These are phyloP conservation scores for Nectriaceae sp. DNA, from an alignment of 2,329 filamentous ascomycete genomes.

Conservation along the genomic window DNA sequence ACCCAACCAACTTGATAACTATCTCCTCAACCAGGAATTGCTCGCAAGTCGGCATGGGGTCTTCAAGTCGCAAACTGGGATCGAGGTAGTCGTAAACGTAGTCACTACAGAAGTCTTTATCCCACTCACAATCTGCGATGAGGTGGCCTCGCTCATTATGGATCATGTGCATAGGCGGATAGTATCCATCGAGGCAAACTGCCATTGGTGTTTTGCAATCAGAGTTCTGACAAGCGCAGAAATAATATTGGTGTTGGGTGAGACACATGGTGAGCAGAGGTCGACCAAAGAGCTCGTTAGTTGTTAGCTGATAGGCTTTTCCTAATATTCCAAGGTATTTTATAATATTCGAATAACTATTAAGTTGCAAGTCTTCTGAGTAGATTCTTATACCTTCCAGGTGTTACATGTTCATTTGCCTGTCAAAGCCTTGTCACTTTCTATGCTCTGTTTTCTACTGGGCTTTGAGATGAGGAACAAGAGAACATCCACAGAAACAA, in stretches of 20 bases:
- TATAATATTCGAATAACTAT: no score
- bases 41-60: not conserved
- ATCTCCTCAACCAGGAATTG: not conserved
- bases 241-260: not conserved
- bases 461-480: no score
- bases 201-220: not conserved
- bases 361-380: no score
- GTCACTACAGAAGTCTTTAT: not conserved
- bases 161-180: not conserved
- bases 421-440: no score
- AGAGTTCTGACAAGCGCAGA: not conserved
- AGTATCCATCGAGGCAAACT: not conserved
- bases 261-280: not conserved
- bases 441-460: no score
- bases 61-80: not conserved
- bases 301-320: not conserved
- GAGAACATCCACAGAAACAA: no score
- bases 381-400: no score
- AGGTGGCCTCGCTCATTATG: not conserved
- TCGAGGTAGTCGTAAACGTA: not conserved
- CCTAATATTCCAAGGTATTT: not conserved
- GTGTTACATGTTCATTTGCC: no score
- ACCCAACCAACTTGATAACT: not conserved
- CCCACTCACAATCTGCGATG: not conserved
- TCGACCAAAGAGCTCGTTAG: no score